Evolutionary conservation across 305 asterid species (phyloP), one percentile per base, ranked within the genome.

Genomic region (Plantago lanceolata): DNA sequence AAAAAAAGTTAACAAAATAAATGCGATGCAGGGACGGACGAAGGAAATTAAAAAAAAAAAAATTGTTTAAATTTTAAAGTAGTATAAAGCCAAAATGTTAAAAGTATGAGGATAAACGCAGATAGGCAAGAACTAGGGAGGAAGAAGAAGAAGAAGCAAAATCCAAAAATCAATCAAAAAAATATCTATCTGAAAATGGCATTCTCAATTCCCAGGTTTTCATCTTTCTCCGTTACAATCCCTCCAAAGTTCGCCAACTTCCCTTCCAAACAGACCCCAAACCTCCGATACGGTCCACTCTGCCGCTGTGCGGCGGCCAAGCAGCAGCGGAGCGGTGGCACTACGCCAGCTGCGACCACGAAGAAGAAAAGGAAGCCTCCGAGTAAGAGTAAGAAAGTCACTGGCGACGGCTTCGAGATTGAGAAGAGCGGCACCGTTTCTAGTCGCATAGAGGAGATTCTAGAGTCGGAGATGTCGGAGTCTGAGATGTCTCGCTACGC

Each of bases 261-360:
- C 24, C 50, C 29, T 52, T 67, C 67, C 57, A 69, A 68, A 37
- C 48, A 33, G 47, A 24, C 50, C 65, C 17, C 76, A 8, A 69
- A 61, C 57, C 65, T 66, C 51, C 61, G 72, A 61, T 48, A 61
- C 69, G 67, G 75, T 47, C 21, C 66, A 18, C 65, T 75, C 8
- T 19, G 79, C 54, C 82, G 83, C 69, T 67, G 68, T 19, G 85
- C 85, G 13, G 84, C 84, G 58, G 90, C 86, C 48, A 85, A 81
- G 75, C 88, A 85, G 78, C 86, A 74, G 73, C 79, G 77, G 63
- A 78, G 79, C 69, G 60, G 73, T 68, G 68, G 74, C 63, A 64
- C 76, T 62, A 64, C 31, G 51, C 11, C 40, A 68, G 52, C 74
- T 43, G 69, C 82, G 37, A 65, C 75, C 37, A 68, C 85, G 35